Evolutionary conservation across 2,329 filamentous ascomycete genomes (phyloP), one percentile per base, ranked within the genome.

Genomic region (Nothopassalora personata): DNA sequence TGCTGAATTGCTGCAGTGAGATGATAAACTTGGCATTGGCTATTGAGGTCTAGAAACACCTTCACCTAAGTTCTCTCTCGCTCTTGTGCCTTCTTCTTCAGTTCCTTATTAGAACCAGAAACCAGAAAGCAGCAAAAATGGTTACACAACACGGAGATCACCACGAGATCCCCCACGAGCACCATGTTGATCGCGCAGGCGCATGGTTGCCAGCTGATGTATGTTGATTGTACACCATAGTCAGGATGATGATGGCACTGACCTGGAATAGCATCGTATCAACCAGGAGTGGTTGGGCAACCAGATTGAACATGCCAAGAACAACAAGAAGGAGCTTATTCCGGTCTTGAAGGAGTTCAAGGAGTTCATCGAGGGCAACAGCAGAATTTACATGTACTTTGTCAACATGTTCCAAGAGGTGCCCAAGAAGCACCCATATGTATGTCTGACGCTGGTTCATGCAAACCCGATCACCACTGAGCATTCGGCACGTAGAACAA

Each of bases 271-370:
- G 72, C 81, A 85, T 68, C 79, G 82, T 39, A 75, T 85, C 9
- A 84, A 88, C 70, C 79, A 78, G 57, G 80, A 83, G 70, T 90
- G 83, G 83, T 79, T 90, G n/a, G 74, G 75, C 7, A 77, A 77
- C 13, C 76, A 83, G 19, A 79, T 86, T 47, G 72, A 81, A 7
- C 76, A 85, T 45, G 80, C 85, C 23, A 81, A 86, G 65, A 71
- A 76, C 15, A 73, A 81, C 7, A 68, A 73, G 4, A 73, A 80
- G 64, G 71, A 80, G 1, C 76, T 89, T 0, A 78, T 81, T 11
- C 86, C 85, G 0, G 84, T 84, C 0, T 72, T 90, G 0, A 66
- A 80, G 61, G 86, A 89, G 63, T 88, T 90, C 75, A 79, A 85
- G 67, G 71, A 81, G 1, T 74, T 89, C 27, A 89, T 90, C 62